Evolutionary conservation across 2,329 filamentous ascomycete species (phyloP).

Genomic region (Tolypocladium inflatum): DNA sequence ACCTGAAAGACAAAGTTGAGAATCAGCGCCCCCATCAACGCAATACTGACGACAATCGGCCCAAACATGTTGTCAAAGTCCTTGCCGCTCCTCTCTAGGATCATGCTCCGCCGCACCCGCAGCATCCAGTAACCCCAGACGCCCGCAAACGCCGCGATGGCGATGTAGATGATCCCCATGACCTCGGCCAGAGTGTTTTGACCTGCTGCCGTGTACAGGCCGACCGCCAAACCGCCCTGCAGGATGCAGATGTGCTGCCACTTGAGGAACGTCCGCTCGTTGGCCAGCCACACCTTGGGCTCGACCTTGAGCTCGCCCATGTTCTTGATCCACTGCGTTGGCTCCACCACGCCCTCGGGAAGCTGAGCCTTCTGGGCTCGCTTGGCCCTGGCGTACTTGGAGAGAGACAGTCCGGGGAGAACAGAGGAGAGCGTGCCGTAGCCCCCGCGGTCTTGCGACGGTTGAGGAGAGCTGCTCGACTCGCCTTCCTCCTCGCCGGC

Average conservation of each 20-base stretch:
- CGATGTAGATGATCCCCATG: slow-evolving; percentile 76
- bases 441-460: slow-evolving; percentile 19
- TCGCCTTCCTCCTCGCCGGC: slow-evolving; percentile 26
- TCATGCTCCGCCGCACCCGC: slow-evolving; percentile 65
- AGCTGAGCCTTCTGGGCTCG: slow-evolving; percentile 45
- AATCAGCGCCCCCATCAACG: slow-evolving; percentile 67
- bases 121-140: slow-evolving; percentile 84
- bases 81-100: slow-evolving; percentile 74
- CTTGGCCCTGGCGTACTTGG: slow-evolving; percentile 58
- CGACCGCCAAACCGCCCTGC: slow-evolving; percentile 73
- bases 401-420: slow-evolving; percentile 74
- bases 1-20: slow-evolving; percentile 88
- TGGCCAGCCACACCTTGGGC: slow-evolving; percentile 97
- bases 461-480: slow-evolving; percentile 23
- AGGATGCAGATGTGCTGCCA: slow-evolving; percentile 95
- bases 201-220: slow-evolving; percentile 81
- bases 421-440: slow-evolving; percentile 58
- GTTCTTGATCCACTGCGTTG: slow-evolving; percentile 88
- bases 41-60: slow-evolving; percentile 72
- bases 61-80: slow-evolving; percentile 89
- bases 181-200: slow-evolving; percentile 65
- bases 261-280: slow-evolving; percentile 96
- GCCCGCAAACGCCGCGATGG: slow-evolving; percentile 73
- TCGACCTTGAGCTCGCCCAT: slow-evolving; percentile 85
- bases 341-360: slow-evolving; percentile 81